phyloP scores from a whole-genome alignment of 1,284 basidiomycete species.

The Tremellales sp. region DNA sequence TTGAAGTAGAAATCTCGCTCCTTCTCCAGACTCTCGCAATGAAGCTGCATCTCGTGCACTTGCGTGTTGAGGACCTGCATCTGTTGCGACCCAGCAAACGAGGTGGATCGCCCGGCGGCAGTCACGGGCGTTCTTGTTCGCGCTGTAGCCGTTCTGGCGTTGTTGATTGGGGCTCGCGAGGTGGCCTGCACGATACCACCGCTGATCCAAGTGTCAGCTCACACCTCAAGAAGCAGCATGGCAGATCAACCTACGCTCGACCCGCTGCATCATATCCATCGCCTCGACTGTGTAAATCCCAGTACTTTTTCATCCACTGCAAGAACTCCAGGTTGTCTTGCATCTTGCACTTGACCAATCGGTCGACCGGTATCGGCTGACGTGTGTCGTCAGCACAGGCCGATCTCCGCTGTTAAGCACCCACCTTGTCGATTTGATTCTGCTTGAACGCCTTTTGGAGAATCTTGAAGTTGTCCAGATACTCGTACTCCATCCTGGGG shows the following conservation, averaged over 20 bases:
- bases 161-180: conserved; percentile 12
- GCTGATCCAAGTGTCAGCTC: neutral
- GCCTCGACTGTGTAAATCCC: conserved; percentile 88
- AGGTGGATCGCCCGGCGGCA: conserved; percentile 24
- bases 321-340: conserved; percentile 99
- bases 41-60: conserved; percentile 74
- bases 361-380: conserved; percentile 90
- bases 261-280: conserved; percentile 83
- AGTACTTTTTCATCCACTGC: conserved; percentile 95
- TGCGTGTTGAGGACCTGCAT: conserved; percentile 66
- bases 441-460: conserved; percentile 82
- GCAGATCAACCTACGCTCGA: conserved; percentile 36
- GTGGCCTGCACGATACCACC: conserved; percentile 12
- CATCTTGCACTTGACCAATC: conserved; percentile 95
- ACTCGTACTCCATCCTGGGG: conserved; percentile 95
- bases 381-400: neutral
- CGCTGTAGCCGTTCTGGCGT: no score
- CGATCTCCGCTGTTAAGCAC: conserved; percentile 20
- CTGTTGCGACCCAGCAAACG: conserved; percentile 37
- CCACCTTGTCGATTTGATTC: conserved; percentile 88
- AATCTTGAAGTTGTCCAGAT: conserved; percentile 90
- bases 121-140: conserved; percentile 14
- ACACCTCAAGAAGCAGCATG: neutral
- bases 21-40: conserved; percentile 85
- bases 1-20: conserved; percentile 98